A percentile compares a stretch with the other conserved stretches of the same genome.
Evolutionary conservation across 768 basidiomycete species (phyloP).

Genomic region (Phlegmacium glaucopus): DNA sequence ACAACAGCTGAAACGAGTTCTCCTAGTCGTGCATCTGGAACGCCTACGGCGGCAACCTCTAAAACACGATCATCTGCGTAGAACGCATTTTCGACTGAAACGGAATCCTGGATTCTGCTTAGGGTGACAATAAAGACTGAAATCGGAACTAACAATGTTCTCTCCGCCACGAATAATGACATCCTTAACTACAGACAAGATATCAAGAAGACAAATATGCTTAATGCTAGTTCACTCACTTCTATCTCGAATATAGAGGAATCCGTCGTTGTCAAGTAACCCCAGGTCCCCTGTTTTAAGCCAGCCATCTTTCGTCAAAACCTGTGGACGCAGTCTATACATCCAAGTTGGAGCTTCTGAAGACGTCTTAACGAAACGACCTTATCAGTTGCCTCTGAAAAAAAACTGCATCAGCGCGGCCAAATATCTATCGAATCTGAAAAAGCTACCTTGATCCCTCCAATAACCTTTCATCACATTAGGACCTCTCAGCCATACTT

Average conservation of each 20-base stretch:
- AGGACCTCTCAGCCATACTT: conserved; percentile 56
- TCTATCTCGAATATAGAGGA: conserved; percentile 56
- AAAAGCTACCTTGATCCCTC: conserved; percentile 45
- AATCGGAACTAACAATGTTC: conserved; percentile 46
- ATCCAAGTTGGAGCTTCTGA: neutral
- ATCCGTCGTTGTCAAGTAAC: conserved; percentile 51
- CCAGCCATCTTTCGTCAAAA: conserved; percentile 53
- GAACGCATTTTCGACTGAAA: conserved; percentile 59
- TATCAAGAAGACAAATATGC: neutral
- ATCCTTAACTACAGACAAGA: conserved; percentile 47
- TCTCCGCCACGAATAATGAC: conserved; percentile 65
- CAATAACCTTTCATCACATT: conserved; percentile 64
- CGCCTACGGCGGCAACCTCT: conserved; percentile 59
- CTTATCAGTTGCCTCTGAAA: conserved; percentile 39
- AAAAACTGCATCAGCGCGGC: neutral
- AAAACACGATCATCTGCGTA: conserved; percentile 52
- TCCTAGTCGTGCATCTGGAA: conserved; percentile 56
- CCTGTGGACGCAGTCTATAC: conserved; percentile 2
- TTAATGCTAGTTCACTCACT: conserved; percentile 23
- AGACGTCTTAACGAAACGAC: conserved; percentile 13
- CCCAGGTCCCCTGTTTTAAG: conserved; percentile 55
- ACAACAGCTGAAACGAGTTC: conserved; percentile 59
- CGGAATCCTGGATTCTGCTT: conserved; percentile 41
- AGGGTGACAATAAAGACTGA: neutral
- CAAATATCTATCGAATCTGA: neutral